Evolutionary conservation across 768 basidiomycete genomes (phyloP).

Genomic region (Floccularia luteovirens): DNA sequence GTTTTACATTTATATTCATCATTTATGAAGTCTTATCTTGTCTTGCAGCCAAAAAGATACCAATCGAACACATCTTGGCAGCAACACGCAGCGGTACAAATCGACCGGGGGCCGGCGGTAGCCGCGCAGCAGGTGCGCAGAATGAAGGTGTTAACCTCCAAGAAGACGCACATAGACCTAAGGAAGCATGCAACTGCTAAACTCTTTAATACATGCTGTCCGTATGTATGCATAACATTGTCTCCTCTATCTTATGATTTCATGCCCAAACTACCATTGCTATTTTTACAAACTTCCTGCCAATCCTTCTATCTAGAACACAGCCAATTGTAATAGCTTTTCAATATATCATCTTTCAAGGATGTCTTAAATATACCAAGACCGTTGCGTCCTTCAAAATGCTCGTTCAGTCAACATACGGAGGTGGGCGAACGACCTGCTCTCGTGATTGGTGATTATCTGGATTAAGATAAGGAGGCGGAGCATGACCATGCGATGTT

Average conservation of each 20-base stretch:
- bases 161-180: constrained; percentile 56
- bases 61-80: constrained; percentile 90
- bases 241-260: constrained; percentile 7
- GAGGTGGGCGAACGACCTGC: constrained; percentile 49
- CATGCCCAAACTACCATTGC: constrained; percentile 19
- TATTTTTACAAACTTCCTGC: constrained; percentile 6
- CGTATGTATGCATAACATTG: constrained; percentile 12
- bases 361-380: constrained; percentile 1
- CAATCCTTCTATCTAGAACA: constrained; percentile 10
- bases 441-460: constrained; percentile 40
- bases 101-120: constrained; percentile 49
- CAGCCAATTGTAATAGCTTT: constrained; percentile 11
- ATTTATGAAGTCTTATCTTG: constrained; percentile 1
- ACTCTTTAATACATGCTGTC: constrained; percentile 9
- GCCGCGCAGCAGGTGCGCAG: constrained; percentile 40
- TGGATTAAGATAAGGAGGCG: constrained; percentile 70
- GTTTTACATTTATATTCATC: constrained; percentile 15
- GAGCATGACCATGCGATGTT: constrained; percentile 51
- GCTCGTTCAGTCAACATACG: constrained; percentile 59
- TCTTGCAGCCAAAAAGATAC: constrained; percentile 49
- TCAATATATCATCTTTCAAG: constrained; percentile 12
- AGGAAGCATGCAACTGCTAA: constrained; percentile 81
- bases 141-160: constrained; percentile 66
- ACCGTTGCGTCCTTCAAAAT: not conserved
- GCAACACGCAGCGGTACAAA: constrained; percentile 66